A percentile compares a stretch with the other conserved stretches of the same genome.
Conservation (phyloP, 345 rosid species). For the Hibiscus mutabilis region DNA sequence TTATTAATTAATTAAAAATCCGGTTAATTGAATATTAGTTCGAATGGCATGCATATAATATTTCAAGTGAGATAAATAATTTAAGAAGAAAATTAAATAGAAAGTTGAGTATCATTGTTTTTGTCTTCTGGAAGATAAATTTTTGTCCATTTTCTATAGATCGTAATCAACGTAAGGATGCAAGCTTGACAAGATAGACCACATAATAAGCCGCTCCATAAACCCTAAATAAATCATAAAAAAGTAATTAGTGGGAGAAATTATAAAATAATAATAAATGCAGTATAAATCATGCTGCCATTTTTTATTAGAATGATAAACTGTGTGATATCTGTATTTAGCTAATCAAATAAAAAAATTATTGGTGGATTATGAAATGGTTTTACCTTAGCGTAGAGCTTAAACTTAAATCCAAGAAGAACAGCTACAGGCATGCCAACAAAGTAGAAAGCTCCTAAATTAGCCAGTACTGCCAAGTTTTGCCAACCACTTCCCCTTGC, state of each 20-base stretch:
- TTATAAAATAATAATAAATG: neutral
- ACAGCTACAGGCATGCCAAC: conserved; percentile 48
- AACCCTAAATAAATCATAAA: neutral
- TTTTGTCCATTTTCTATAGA: neutral
- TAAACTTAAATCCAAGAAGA: conserved; percentile 49
- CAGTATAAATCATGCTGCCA: too few relatives aligned
- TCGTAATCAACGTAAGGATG: neutral
- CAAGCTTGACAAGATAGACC: neutral
- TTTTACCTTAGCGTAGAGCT: conserved; percentile 42
- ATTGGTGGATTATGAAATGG: neutral
- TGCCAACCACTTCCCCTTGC: conserved; percentile 84
- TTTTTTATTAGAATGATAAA: too few relatives aligned
- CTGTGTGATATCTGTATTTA: too few relatives aligned
- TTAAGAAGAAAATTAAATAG: neutral
- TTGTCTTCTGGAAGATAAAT: neutral
- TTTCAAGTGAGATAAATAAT: too few relatives aligned
- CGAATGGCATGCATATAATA: too few relatives aligned
- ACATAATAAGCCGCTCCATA: neutral
- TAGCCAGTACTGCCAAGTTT: conserved; percentile 40
- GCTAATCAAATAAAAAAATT: neutral
- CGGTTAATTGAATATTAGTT: too few relatives aligned
- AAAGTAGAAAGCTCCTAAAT: conserved; percentile 38
- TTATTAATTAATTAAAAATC: too few relatives aligned
- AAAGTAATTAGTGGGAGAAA: neutral
- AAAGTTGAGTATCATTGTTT: neutral